Percentiles rank a stretch among this genome's conserved stretches.
These are phyloP conservation scores for Cryptococcus sp. DNA, from an alignment of 1,284 basidiomycete species.

Conservation along the genomic window DNA sequence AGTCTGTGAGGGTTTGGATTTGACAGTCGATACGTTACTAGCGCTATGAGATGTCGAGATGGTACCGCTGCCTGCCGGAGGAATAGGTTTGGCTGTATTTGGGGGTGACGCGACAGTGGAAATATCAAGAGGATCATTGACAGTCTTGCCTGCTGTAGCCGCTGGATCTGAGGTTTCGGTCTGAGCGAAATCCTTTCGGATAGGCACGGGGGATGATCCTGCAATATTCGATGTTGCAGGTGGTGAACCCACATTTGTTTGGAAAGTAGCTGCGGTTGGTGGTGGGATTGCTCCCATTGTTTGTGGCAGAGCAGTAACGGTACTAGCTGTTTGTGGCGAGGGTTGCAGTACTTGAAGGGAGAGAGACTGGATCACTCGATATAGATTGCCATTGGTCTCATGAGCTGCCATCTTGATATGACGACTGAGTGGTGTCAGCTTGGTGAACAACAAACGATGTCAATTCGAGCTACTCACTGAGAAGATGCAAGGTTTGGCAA, in stretches of 20 bases:
- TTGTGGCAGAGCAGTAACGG: constrained; percentile 8
- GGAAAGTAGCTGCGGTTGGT: constrained; percentile 17
- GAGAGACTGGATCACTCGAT: constrained; percentile 76
- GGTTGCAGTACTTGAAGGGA: constrained; percentile 59
- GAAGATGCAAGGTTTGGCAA: constrained; percentile 81
- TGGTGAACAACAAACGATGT: neutral
- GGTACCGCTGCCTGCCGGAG: neutral
- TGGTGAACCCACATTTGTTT: constrained; percentile 23
- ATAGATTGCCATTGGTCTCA: constrained; percentile 79
- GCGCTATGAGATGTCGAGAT: constrained; percentile 10
- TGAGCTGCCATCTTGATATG: constrained; percentile 85
- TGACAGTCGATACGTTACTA: constrained; percentile 9
- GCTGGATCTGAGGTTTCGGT: constrained; percentile 9
- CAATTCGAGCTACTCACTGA: constrained; percentile 20
- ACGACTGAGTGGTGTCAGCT: constrained; percentile 38
- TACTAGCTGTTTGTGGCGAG: constrained; percentile 6
- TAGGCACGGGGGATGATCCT: constrained; percentile 11
- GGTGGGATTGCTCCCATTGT: constrained; percentile 15
- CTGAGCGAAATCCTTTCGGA: constrained; percentile 24
- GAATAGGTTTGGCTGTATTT: neutral
- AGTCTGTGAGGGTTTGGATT: constrained; percentile 20
- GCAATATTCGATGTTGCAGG: constrained; percentile 11
- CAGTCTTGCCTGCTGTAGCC: constrained; percentile 1
- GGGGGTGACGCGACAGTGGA: neutral
- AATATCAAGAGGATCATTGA: constrained; percentile 28